Percentiles rank a stretch among this genome's conserved stretches.
These are phyloP conservation scores for Nannochloropsis gaditana DNA, from an alignment of 108 stramenopile species.

Conservation along the genomic window DNA sequence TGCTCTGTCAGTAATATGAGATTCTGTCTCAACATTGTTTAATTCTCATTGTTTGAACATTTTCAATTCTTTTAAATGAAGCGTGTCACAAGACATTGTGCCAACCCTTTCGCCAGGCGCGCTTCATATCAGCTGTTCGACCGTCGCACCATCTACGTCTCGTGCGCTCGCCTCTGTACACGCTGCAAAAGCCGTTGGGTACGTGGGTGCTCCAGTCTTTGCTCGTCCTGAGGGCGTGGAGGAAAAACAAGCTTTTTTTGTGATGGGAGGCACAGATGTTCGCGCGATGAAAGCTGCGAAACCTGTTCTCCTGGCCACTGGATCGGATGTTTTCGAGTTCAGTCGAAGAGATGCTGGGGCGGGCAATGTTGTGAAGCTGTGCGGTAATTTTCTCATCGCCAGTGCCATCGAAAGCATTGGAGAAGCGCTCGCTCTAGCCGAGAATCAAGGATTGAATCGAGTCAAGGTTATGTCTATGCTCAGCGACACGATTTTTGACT, in stretches of 20 bases:
- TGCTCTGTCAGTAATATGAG: too few relatives aligned
- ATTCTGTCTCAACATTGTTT: neutral
- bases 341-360: constrained; percentile 33
- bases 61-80: neutral
- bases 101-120: constrained; percentile 13
- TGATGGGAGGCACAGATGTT: constrained; percentile 21
- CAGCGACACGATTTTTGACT: constrained; percentile 48
- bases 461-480: constrained; percentile 33
- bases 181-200: neutral
- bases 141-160: neutral
- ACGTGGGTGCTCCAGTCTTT: constrained; percentile 33
- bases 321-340: constrained; percentile 26
- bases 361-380: constrained; percentile 47
- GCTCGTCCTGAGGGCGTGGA: constrained; percentile 39
- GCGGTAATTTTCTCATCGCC: constrained; percentile 53
- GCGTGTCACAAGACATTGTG: neutral
- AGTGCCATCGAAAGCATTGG: constrained; percentile 30
- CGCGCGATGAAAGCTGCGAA: neutral
- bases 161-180: constrained; percentile 8
- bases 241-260: constrained; percentile 21
- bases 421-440: constrained; percentile 4
- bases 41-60: neutral
- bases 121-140: neutral
- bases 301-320: neutral
- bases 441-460: constrained; percentile 45